A percentile compares a stretch with the other conserved stretches of the same genome.
Evolutionary conservation across 2,329 filamentous ascomycete genomes (phyloP).

Genomic region (Thelonectria olida): DNA sequence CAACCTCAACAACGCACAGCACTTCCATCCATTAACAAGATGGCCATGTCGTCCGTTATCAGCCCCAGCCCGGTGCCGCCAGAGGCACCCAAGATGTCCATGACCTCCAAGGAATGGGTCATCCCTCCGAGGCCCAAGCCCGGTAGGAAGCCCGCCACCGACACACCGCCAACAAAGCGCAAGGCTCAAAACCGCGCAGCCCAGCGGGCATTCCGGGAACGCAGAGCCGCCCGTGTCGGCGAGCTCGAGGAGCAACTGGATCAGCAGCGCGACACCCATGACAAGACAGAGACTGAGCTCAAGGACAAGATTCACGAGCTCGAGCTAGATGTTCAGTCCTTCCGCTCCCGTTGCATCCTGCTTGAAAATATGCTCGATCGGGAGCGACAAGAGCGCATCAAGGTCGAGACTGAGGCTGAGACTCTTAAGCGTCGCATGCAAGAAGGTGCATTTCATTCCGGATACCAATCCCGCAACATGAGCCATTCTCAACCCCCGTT

Average conservation of each 20-base stretch:
- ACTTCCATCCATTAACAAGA: conserved; percentile 52
- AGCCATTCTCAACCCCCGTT: conserved; percentile 39
- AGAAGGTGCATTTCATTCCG: conserved; percentile 39
- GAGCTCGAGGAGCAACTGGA: conserved; percentile 76
- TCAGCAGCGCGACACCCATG: conserved; percentile 65
- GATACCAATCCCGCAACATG: conserved; percentile 40
- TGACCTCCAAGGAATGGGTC: conserved; percentile 87
- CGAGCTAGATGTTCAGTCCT: conserved; percentile 73
- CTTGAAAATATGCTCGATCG: conserved; percentile 71
- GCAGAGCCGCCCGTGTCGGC: conserved; percentile 84
- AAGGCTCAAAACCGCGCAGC: conserved; percentile 95
- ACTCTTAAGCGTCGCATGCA: conserved; percentile 44
- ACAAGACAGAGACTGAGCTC: conserved; percentile 65
- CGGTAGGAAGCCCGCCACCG: conserved; percentile 91
- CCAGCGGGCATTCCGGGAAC: conserved; percentile 88
- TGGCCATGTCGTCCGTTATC: conserved; percentile 59
- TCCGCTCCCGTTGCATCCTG: conserved; percentile 67
- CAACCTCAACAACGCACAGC: conserved; percentile 45
- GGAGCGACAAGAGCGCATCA: conserved; percentile 60
- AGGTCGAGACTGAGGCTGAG: conserved; percentile 53
- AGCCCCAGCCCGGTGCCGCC: conserved; percentile 49
- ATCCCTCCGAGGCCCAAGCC: conserved; percentile 87
- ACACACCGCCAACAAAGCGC: conserved; percentile 90
- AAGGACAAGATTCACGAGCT: conserved; percentile 66
- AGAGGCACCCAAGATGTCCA: conserved; percentile 60